Evolutionary conservation across 805 yeast genomes (phyloP).

Genomic region (Saccharomycopsis javanensis): DNA sequence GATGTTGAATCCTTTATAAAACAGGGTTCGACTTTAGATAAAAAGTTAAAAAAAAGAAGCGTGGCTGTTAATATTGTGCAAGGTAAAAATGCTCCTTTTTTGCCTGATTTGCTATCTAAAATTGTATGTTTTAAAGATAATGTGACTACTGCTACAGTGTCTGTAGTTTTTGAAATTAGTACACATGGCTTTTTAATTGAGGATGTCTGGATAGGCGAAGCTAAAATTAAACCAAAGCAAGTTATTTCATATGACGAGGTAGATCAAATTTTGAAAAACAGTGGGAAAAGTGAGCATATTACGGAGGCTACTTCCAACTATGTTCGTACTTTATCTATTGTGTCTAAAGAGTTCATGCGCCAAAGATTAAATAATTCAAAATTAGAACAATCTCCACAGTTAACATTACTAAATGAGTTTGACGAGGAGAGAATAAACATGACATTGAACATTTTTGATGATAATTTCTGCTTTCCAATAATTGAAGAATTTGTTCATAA

Average conservation of each 20-base stretch:
- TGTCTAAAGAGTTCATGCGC: conserved; percentile 61
- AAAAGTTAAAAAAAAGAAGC: conserved; percentile 84
- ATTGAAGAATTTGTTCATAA: conserved; percentile 70
- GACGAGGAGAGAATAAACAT: conserved; percentile 79
- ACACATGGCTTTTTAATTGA: conserved; percentile 60
- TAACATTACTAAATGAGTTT: conserved; percentile 65
- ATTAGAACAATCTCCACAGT: conserved; percentile 37
- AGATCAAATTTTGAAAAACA: conserved; percentile 37
- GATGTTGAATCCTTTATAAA: conserved; percentile 68
- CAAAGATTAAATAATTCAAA: conserved; percentile 47
- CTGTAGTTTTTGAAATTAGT: conserved; percentile 75
- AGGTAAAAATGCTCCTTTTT: conserved; percentile 48
- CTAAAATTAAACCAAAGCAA: conserved; percentile 55
- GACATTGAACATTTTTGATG: conserved; percentile 62
- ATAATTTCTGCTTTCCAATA: conserved; percentile 44
- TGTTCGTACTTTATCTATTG: conserved; percentile 50
- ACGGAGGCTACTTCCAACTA: conserved; percentile 56
- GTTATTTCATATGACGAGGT: conserved; percentile 45
- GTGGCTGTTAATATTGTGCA: conserved; percentile 85
- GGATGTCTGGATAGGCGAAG: conserved; percentile 68
- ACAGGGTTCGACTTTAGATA: conserved; percentile 70
- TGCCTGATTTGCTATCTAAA: conserved; percentile 57
- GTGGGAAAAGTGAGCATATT: conserved; percentile 20
- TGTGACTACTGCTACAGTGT: conserved; percentile 54
- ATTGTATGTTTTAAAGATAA: conserved; percentile 52